Evolutionary conservation across 2,329 filamentous ascomycete genomes (phyloP), one percentile per base, ranked within the genome.

Genomic region (Leptographium lundbergii): DNA sequence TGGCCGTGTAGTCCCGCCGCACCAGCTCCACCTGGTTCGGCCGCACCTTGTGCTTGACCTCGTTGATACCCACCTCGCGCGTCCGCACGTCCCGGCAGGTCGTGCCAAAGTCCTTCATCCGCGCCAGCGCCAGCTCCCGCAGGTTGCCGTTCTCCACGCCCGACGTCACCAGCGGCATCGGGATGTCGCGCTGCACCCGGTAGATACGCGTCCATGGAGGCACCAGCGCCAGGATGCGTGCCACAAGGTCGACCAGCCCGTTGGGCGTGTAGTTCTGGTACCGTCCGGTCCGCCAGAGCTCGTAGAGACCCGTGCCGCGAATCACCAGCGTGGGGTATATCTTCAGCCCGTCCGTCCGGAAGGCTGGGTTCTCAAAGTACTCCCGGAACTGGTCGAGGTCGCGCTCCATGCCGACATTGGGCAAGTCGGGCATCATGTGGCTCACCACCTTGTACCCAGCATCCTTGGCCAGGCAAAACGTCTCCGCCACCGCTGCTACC

Each of bases 221-320:
- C 0, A 99, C 87, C 2, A 99, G 79, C 0, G 94, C 94, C 62
- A 99, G 76, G 57, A 99, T 99, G n/a, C 94, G 85, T 4, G 94
- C 95, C 0, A 99, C 91, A 19, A 99, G 83, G 70, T 99, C 94
- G 62, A 99, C 90, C 39, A 99, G 81, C 0, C 89, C 92, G 71
- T 99, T 99, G 4, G 94, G 95, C 0, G 94, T 99, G 73, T 99
- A 99, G 71, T 99, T 99, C 73, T 96, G 94, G 74, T 97, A 99
- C 57, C 94, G 81, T 0, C 94, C 94, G 3, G 94, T 99, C 58
- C 95, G 83, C 94, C 95, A 99, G 24, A 99, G 77, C 73, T 99
- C 94, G 74, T 99, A 99, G 4, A 99, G 77, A 13, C 94, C 94
- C 0, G 94, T 99, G 1, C 94, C 94, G 64, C 94, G 87, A 66